Percentiles rank a stretch among this genome's conserved stretches.
These are phyloP conservation scores for Thalassiosira gravida DNA, from an alignment of 352 stramenopile species.

Conservation along the genomic window DNA sequence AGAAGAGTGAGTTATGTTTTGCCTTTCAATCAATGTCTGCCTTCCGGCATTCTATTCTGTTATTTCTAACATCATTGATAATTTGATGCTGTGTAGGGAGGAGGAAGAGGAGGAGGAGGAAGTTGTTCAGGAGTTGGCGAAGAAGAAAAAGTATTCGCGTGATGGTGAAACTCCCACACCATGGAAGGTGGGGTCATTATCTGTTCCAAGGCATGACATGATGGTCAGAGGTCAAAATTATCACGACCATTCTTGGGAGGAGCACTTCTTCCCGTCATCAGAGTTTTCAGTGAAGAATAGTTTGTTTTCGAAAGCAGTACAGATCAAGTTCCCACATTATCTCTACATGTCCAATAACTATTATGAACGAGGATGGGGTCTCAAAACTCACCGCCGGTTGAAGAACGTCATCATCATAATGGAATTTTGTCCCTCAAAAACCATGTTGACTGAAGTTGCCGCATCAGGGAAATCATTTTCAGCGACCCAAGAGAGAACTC, in stretches of 20 bases:
- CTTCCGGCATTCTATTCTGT: constrained; percentile 1
- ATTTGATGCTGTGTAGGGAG: constrained; percentile 8
- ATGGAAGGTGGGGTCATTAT: constrained; percentile 86
- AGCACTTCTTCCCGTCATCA: constrained; percentile 86
- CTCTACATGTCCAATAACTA: constrained; percentile 81
- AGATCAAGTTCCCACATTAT: constrained; percentile 83
- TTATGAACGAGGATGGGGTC: constrained; percentile 88
- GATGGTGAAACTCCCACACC: constrained; percentile 89
- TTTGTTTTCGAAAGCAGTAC: constrained; percentile 79
- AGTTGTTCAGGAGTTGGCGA: constrained; percentile 88
- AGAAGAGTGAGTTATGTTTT: constrained; percentile 65
- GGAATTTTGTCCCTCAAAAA: constrained; percentile 88
- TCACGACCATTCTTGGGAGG: constrained; percentile 73
- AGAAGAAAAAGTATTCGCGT: constrained; percentile 90
- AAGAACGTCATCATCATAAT: constrained; percentile 93
- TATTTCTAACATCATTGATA: constrained; percentile 9
- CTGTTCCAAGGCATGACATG: constrained; percentile 63
- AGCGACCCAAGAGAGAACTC: constrained; percentile 86
- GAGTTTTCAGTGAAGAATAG: constrained; percentile 88
- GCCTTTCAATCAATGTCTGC: neutral
- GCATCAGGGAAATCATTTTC: constrained; percentile 83
- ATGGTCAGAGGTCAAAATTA: constrained; percentile 35
- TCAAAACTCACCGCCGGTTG: constrained; percentile 89
- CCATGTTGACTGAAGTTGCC: constrained; percentile 74
- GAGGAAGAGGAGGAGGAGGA: constrained; percentile 91